Conservation (phyloP, 805 yeast genomes). For the Zygotorulaspora danielsina region DNA sequence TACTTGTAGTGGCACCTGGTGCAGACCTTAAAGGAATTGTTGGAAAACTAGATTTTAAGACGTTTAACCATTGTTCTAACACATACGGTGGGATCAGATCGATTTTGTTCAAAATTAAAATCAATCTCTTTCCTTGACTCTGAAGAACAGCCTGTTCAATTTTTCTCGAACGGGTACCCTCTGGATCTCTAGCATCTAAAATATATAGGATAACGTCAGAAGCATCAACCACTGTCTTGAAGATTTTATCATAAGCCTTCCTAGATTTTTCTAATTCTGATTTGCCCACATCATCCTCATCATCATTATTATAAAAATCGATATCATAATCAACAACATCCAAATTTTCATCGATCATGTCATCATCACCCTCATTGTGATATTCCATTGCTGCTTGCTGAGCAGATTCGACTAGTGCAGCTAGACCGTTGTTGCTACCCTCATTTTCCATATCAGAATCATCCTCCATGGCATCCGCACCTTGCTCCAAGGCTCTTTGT, state of each 20-base stretch:
- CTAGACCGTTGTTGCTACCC: slow-evolving; percentile 53
- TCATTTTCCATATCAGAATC: slow-evolving; percentile 41
- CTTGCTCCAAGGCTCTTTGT: slow-evolving; percentile 37
- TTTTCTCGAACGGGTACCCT: slow-evolving; percentile 83
- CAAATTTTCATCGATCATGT: slow-evolving; percentile 39
- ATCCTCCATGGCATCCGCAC: slow-evolving; percentile 38
- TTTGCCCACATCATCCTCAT: slow-evolving; percentile 42
- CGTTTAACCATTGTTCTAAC: slow-evolving; percentile 77
- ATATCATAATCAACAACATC: slow-evolving; percentile 50
- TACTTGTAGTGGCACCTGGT: slow-evolving; percentile 63
- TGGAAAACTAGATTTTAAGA: slow-evolving; percentile 79
- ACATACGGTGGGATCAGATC: slow-evolving; percentile 87
- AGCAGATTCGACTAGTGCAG: slow-evolving; percentile 87
- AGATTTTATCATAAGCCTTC: slow-evolving; percentile 89
- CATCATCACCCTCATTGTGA: slow-evolving; percentile 53
- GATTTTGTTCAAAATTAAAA: slow-evolving; percentile 82
- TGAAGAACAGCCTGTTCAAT: slow-evolving; percentile 87
- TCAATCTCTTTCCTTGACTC: slow-evolving; percentile 71
- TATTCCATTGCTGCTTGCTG: slow-evolving; percentile 78
- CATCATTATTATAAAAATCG: slow-evolving; percentile 40
- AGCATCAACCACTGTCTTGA: slow-evolving; percentile 87
- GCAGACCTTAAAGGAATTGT: slow-evolving; percentile 85
- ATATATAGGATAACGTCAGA: slow-evolving; percentile 89
- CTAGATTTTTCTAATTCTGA: slow-evolving; percentile 66
- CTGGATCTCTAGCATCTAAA: slow-evolving; percentile 97